phyloP scores from a whole-genome alignment of 1,284 basidiomycete species.

The Exobasidium rhododendri region DNA sequence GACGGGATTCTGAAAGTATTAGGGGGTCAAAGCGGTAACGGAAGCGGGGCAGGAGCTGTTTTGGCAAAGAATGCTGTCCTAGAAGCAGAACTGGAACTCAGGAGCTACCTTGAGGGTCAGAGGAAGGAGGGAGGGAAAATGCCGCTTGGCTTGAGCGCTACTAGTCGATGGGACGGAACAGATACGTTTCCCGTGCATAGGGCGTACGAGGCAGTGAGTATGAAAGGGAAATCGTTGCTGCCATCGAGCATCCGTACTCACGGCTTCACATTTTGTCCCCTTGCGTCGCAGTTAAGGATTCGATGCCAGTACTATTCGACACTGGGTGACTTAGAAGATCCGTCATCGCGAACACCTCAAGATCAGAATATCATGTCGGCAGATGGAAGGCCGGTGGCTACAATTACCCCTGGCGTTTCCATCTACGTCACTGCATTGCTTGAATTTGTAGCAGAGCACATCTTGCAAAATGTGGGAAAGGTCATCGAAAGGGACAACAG shows the following conservation, averaged over 20 bases:
- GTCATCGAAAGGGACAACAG: slow-evolving; percentile 51
- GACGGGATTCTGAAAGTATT: slow-evolving; percentile 44
- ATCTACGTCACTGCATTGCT: slow-evolving; percentile 49
- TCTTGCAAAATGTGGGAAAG: slow-evolving; percentile 38
- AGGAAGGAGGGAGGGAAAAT: slow-evolving; percentile 43
- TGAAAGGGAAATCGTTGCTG: background rate
- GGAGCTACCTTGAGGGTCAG: slow-evolving; percentile 41
- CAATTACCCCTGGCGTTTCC: slow-evolving; percentile 44
- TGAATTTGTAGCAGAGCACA: slow-evolving; percentile 42
- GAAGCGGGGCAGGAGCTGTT: slow-evolving; percentile 16
- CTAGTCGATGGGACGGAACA: slow-evolving; percentile 43
- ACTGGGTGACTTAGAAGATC: slow-evolving; percentile 36
- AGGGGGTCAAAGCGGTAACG: slow-evolving; percentile 26
- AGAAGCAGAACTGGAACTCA: slow-evolving; percentile 46
- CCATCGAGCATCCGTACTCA: background rate
- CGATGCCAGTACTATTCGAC: slow-evolving; percentile 48
- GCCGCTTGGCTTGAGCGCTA: slow-evolving; percentile 44
- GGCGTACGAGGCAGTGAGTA: slow-evolving; percentile 35
- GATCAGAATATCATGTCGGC: slow-evolving; percentile 49
- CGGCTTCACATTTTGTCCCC: background rate
- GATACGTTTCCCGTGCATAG: slow-evolving; percentile 39
- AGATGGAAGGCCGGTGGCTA: slow-evolving; percentile 49
- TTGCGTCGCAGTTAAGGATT: slow-evolving; percentile 21
- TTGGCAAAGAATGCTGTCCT: slow-evolving; percentile 48
- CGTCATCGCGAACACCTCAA: slow-evolving; percentile 19